A percentile compares a stretch with the other conserved stretches of the same genome.
phyloP scores from a whole-genome alignment of 1,284 basidiomycete species.

The Ustilago bromivora region DNA sequence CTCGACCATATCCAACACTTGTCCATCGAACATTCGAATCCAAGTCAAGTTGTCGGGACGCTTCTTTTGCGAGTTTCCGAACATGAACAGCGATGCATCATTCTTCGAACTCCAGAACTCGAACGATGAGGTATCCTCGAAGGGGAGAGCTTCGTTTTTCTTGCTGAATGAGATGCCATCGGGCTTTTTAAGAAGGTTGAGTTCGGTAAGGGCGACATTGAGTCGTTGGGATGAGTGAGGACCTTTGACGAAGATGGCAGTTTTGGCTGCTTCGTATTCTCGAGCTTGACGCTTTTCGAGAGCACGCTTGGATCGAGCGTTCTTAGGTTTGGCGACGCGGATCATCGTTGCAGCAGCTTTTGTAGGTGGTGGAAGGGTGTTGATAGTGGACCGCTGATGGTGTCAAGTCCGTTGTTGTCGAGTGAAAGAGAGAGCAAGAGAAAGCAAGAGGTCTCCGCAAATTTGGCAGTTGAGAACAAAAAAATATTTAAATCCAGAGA shows the following conservation, averaged over 20 bases:
- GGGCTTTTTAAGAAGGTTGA: slow-evolving; percentile 67
- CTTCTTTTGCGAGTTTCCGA: slow-evolving; percentile 95
- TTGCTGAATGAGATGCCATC: slow-evolving; percentile 91
- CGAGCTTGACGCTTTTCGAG: slow-evolving; percentile 88
- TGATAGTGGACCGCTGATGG: not conserved
- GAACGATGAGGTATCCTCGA: slow-evolving; percentile 82
- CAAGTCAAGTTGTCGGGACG: slow-evolving; percentile 88
- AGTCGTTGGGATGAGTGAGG: slow-evolving; percentile 85
- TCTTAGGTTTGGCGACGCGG: slow-evolving; percentile 81
- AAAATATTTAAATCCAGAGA: not conserved
- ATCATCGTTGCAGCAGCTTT: slow-evolving; percentile 47
- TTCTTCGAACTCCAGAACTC: slow-evolving; percentile 96
- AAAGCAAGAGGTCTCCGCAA: not conserved
- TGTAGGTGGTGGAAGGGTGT: not conserved
- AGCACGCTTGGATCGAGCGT: slow-evolving; percentile 95
- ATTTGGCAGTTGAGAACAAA: not conserved
- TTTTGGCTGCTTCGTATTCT: slow-evolving; percentile 81
- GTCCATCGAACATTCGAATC: slow-evolving; percentile 86
- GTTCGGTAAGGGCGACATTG: slow-evolving; percentile 84
- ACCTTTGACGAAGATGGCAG: slow-evolving; percentile 89
- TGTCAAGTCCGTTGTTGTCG: not conserved
- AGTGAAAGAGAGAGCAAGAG: not conserved
- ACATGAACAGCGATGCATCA: slow-evolving; percentile 89
- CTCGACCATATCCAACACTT: slow-evolving; percentile 94
- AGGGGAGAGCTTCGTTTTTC: slow-evolving; percentile 91